Evolutionary conservation across 306 rosid species (phyloP).

Genomic region (Dalbergia cochinchinensis): DNA sequence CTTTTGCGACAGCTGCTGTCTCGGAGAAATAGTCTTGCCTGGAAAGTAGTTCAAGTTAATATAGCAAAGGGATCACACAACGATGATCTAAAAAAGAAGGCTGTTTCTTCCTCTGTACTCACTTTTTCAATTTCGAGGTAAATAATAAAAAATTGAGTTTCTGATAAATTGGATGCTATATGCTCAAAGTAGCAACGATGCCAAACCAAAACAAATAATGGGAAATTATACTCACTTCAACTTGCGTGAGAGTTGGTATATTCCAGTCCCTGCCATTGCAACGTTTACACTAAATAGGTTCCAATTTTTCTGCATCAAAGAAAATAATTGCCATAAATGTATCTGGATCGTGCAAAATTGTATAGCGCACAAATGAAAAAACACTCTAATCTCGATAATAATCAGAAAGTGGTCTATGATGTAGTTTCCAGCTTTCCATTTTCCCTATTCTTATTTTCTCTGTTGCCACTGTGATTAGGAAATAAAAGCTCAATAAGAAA

Average conservation of each 20-base stretch:
- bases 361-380: slow-evolving; percentile 4
- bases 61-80: background rate
- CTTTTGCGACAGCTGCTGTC: slow-evolving; percentile 63
- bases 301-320: slow-evolving; percentile 87
- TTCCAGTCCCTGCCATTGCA: slow-evolving; percentile 94
- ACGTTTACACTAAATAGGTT: slow-evolving; percentile 86
- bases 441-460: slow-evolving; percentile 19
- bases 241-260: slow-evolving; percentile 91
- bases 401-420: slow-evolving; percentile 26
- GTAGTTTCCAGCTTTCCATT: background rate
- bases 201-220: background rate
- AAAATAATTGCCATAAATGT: slow-evolving; percentile 20
- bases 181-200: background rate
- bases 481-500: background rate
- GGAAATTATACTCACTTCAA: slow-evolving; percentile 60
- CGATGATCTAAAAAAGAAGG: slow-evolving; percentile 8
- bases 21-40: slow-evolving; percentile 87
- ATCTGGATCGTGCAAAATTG: slow-evolving; percentile 24
- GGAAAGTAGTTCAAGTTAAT: slow-evolving; percentile 44
- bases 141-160: slow-evolving; percentile 4
- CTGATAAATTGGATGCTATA: background rate
- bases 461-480: slow-evolving; percentile 3
- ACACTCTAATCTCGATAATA: background rate
- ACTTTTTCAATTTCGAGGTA: background rate
- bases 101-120: background rate